Conservation (phyloP, 805 yeast genomes). For the Huiozyma naganishii region DNA sequence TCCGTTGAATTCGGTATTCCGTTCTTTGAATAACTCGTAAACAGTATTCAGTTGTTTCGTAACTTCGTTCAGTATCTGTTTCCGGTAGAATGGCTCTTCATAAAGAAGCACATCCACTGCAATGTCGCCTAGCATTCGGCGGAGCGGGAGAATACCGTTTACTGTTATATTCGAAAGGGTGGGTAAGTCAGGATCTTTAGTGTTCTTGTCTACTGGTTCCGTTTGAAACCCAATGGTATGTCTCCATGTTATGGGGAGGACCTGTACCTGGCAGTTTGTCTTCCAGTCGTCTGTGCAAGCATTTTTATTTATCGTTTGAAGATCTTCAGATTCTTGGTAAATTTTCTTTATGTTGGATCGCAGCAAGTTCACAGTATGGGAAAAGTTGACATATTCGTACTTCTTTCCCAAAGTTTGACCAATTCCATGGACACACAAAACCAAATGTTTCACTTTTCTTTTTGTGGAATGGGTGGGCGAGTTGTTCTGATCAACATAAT, state of each 20-base stretch:
- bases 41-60: slow-evolving; percentile 52
- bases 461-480: slow-evolving; percentile 26
- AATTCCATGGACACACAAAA: slow-evolving; percentile 89
- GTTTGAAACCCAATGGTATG: slow-evolving; percentile 54
- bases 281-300: slow-evolving; percentile 33
- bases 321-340: slow-evolving; percentile 32
- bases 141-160: slow-evolving; percentile 62
- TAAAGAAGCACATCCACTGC: slow-evolving; percentile 72
- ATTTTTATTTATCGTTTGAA: slow-evolving; percentile 34
- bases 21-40: slow-evolving; percentile 44
- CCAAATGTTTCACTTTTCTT: slow-evolving; percentile 43
- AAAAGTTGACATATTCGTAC: slow-evolving; percentile 74
- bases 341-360: slow-evolving; percentile 46
- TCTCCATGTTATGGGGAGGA: slow-evolving; percentile 88
- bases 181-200: slow-evolving; percentile 39
- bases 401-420: slow-evolving; percentile 79
- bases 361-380: slow-evolving; percentile 67
- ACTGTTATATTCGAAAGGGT: slow-evolving; percentile 62
- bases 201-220: slow-evolving; percentile 34
- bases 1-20: slow-evolving; percentile 69
- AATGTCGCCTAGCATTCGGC: slow-evolving; percentile 79
- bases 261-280: slow-evolving; percentile 57
- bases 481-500: slow-evolving; percentile 36
- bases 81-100: slow-evolving; percentile 58
- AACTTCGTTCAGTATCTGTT: slow-evolving; percentile 53